A percentile compares a stretch with the other conserved stretches of the same genome.
Conservation (phyloP, 805 yeast genomes). For the Phaffomyces opuntiae region DNA sequence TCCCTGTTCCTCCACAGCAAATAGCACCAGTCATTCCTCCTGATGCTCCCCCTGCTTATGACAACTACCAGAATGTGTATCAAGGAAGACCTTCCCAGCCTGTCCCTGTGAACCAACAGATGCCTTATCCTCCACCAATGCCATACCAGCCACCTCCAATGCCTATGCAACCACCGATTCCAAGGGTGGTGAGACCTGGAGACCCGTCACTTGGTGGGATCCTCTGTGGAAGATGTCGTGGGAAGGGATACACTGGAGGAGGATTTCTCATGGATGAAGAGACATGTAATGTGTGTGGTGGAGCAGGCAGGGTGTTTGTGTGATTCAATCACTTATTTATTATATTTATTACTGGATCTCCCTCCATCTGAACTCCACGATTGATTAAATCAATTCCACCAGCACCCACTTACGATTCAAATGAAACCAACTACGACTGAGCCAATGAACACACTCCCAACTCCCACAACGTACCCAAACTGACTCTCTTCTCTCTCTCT, state of each 20-base stretch:
- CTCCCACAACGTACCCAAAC: too few species aligned
- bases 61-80: neutral
- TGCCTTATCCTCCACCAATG: neutral
- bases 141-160: neutral
- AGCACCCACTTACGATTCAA: too few species aligned
- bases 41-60: slow-evolving; percentile 10
- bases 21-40: slow-evolving; percentile 1
- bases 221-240: slow-evolving; percentile 52
- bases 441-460: too few species aligned
- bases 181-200: slow-evolving; percentile 57
- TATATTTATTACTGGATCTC: too few species aligned
- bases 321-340: too few species aligned
- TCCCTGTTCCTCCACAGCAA: neutral
- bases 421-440: too few species aligned
- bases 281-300: slow-evolving; percentile 5
- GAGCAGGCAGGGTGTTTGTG: slow-evolving; percentile 5
- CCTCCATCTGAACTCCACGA: too few species aligned
- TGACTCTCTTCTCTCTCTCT: too few species aligned
- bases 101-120: neutral
- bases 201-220: slow-evolving; percentile 74
- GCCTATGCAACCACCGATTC: slow-evolving; percentile 1
- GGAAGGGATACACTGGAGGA: slow-evolving; percentile 8
- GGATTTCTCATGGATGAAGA: slow-evolving; percentile 1
- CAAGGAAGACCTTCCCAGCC: neutral
- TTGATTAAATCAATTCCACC: too few species aligned